Base-by-base conservation (phyloP, 768 basidiomycete species). In the Lepiota subincarnata region DNA sequence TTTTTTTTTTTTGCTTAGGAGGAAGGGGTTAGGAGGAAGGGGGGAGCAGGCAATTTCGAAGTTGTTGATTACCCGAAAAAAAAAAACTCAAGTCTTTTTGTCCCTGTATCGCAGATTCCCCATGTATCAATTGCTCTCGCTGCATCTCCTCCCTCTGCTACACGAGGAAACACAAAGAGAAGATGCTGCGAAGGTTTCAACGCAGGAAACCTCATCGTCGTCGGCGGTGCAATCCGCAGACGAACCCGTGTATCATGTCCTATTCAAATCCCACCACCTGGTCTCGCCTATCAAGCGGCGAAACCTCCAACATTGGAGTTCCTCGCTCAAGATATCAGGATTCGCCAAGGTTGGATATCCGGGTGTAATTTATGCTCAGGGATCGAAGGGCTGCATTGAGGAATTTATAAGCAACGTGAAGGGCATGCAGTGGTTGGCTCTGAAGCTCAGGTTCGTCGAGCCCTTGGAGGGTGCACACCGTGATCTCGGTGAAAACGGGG, bases 261-360 rank as follows among this genome's bases (percentile, higher is more conserved):
- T 89, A 1, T 73, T 89, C 48, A 85, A 83, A 1, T 89, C 89
- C 0, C 87, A 91, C 67, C 86, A 87, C 64, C 78, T 87, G 50
- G 68, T 82, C 37, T 83, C 89, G 48, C 73, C 82, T 19, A 73
- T 77, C 60, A 86, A 87, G 68, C 74, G 86, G 50, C 75, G 80
- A 34, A 72, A 78, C 55, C 68, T 83, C 26, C 75, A 79, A 55
- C 68, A 72, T 34, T 84, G 84, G 78, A 75, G 83, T 1, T 71
- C 75, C 12, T 72, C 78, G 6, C 75, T 87, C 37, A 67, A 67
- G 3, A 59, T 89, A 11, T 58, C 68, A 1, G 87, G 89, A 0
- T 90, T 89, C 63, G 82, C 86, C 0, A 90, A 89, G 66, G 75
- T 85, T 7, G 87, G 87, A 0, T 79, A 89, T 64, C 88, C 88